Evolutionary conservation across 768 basidiomycete species (phyloP).

Genomic region (Boletus huronensis): DNA sequence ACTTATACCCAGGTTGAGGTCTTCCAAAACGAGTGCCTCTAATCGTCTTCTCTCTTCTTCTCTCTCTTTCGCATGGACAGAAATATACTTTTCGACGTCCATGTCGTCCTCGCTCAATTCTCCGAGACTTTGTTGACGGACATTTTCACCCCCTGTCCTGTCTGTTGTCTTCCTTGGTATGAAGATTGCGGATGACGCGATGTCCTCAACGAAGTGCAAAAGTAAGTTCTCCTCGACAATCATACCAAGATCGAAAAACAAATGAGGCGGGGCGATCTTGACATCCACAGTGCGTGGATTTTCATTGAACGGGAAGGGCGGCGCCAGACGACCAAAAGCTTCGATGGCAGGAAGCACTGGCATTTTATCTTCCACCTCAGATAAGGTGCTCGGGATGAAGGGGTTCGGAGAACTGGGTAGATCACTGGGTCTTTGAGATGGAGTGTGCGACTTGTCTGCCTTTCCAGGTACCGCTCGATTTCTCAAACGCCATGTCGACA

Average conservation of each 20-base stretch:
- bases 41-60: conserved; percentile 42
- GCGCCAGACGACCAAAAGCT: conserved; percentile 6
- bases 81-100: conserved; percentile 13
- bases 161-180: conserved; percentile 1
- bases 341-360: conserved; percentile 19
- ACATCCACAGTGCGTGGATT: conserved; percentile 26
- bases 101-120: conserved; percentile 11
- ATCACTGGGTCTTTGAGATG: conserved; percentile 11
- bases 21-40: conserved; percentile 54
- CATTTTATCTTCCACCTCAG: conserved; percentile 13
- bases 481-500: conserved; percentile 62
- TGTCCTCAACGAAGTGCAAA: conserved; percentile 48
- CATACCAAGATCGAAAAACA: conserved; percentile 67
- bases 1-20: conserved; percentile 53
- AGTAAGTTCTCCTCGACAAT: conserved; percentile 37
- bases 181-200: conserved; percentile 25
- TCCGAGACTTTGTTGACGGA: conserved; percentile 1
- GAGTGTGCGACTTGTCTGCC: conserved; percentile 18
- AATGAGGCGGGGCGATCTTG: conserved; percentile 59
- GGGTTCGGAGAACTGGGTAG: conserved; percentile 17
- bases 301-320: background rate
- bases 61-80: conserved; percentile 17
- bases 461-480: conserved; percentile 23
- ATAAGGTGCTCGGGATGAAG: conserved; percentile 18
- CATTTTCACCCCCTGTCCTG: background rate